Evolutionary conservation across 2,329 filamentous ascomycete genomes (phyloP).

Genomic region (Calonectria multiphialidica): DNA sequence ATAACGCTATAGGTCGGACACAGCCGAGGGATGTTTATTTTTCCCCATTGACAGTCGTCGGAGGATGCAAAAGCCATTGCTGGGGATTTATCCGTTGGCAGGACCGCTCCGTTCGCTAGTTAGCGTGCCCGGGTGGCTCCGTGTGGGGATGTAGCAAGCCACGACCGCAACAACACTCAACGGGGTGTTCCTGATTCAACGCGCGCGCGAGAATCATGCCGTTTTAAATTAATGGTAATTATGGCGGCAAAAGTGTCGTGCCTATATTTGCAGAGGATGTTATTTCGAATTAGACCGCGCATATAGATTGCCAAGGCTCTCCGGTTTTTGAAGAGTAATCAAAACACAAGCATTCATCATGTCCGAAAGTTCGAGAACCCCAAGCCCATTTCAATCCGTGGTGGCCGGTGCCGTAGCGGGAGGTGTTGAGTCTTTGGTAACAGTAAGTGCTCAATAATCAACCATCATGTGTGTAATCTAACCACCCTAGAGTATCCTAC

Average conservation of each 20-base stretch:
- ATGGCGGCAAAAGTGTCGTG: background rate
- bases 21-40: background rate
- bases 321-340: background rate
- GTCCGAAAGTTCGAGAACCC: background rate
- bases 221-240: background rate
- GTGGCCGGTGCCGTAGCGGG: conserved; percentile 17
- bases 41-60: background rate
- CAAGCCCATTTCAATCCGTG: conserved; percentile 17
- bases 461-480: background rate
- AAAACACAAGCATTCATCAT: background rate
- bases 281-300: background rate
- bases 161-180: background rate
- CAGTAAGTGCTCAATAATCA: background rate
- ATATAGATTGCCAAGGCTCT: background rate
- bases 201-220: background rate
- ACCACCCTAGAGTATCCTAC: conserved; percentile 19
- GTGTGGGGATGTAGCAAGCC: background rate
- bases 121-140: background rate
- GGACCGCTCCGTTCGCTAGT: background rate
- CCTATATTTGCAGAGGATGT: background rate
- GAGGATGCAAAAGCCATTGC: background rate
- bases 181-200: background rate
- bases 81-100: background rate
- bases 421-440: conserved; percentile 19
- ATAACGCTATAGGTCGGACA: background rate